Percentiles rank a stretch among this genome's conserved stretches.
Evolutionary conservation across 1,284 basidiomycete species (phyloP).

Genomic region (Rhodotorula sp.): DNA sequence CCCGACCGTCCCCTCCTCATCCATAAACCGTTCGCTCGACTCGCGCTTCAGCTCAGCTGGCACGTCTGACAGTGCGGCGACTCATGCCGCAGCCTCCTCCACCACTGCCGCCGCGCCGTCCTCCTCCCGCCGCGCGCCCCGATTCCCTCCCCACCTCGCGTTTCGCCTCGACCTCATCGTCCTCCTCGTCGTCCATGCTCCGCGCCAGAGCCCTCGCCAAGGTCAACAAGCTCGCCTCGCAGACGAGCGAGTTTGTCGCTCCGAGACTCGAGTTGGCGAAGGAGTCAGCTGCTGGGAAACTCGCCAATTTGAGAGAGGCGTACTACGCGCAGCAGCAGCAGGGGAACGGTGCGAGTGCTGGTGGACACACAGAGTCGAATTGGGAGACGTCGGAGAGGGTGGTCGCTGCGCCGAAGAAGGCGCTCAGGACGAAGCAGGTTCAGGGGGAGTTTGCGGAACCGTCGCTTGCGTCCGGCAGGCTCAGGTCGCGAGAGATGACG

Average conservation of each 20-base stretch:
- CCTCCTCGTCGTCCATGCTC: not conserved
- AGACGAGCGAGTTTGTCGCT: constrained; percentile 5
- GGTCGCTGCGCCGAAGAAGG: constrained; percentile 17
- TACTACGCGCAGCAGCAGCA: not conserved
- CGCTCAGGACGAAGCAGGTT: not conserved
- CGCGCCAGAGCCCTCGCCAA: constrained; percentile 16
- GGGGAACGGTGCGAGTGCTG: not conserved
- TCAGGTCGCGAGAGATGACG: not conserved
- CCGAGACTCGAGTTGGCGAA: constrained; percentile 7
- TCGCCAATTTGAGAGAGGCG: constrained; percentile 3
- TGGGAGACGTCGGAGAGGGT: not conserved
- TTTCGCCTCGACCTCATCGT: not conserved
- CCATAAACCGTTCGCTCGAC: too few relatives aligned
- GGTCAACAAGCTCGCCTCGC: constrained; percentile 2
- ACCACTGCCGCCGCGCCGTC: not conserved
- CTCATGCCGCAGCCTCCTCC: not conserved
- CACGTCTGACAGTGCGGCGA: not conserved
- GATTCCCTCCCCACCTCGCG: too few relatives aligned
- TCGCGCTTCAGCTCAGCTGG: too few relatives aligned
- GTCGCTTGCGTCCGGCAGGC: not conserved
- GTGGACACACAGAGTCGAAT: not conserved
- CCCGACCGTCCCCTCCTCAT: too few relatives aligned
- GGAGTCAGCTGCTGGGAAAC: not conserved
- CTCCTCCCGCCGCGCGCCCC: too few relatives aligned
- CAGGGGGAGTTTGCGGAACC: not conserved